Evolutionary conservation across 192 early-diverging fungal genomes (phyloP).

Genomic region (Spinellus fusiger): DNA sequence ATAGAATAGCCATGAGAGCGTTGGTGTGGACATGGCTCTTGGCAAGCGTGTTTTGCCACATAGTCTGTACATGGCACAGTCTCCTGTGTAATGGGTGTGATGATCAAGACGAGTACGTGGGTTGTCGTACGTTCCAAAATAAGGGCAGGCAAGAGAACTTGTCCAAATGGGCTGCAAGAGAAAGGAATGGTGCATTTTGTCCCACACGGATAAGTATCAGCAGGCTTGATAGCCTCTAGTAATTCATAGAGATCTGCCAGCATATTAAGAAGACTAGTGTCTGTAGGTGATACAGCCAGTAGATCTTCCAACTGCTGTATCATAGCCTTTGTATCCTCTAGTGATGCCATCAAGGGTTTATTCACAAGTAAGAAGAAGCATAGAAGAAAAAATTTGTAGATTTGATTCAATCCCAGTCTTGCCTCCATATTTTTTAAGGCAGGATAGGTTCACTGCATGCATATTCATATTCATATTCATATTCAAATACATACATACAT

Average conservation of each 20-base stretch:
- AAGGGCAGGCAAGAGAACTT: background rate
- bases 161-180: background rate
- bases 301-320: slow-evolving; percentile 14
- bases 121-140: background rate
- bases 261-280: background rate
- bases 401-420: no score
- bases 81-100: background rate
- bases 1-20: background rate
- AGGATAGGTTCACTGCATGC: no score
- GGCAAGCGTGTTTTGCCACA: background rate
- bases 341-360: no score
- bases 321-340: slow-evolving; percentile 8
- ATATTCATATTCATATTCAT: no score
- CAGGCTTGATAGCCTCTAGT: background rate
- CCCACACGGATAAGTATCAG: background rate
- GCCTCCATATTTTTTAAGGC: no score
- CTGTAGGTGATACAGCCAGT: background rate
- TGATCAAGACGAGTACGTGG: background rate
- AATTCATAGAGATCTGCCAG: background rate
- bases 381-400: no score
- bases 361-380: no score
- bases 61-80: background rate
- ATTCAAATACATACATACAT: no score
- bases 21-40: background rate
- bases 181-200: background rate